A percentile compares a stretch with the other conserved stretches of the same genome.
These are phyloP conservation scores for Carallia pectinifolia DNA, from an alignment of 345 rosid genomes.

Conservation along the genomic window DNA sequence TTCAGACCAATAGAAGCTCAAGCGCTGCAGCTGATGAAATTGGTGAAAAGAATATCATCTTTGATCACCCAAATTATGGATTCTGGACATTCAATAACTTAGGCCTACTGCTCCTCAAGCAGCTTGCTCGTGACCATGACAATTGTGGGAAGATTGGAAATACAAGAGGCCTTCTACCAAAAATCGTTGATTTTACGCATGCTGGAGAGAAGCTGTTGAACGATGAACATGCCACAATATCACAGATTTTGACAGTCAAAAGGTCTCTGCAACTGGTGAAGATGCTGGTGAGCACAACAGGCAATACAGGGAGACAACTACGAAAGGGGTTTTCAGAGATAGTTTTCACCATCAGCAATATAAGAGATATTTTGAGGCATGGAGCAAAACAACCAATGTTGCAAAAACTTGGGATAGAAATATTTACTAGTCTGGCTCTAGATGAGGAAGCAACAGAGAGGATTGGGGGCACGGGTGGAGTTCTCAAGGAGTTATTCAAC, in stretches of 20 bases:
- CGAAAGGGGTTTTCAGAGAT: slow-evolving; percentile 81
- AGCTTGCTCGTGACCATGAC: slow-evolving; percentile 78
- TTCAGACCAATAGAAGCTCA: slow-evolving; percentile 50
- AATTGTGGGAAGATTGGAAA: slow-evolving; percentile 92
- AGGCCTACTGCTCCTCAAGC: slow-evolving; percentile 79
- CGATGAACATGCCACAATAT: slow-evolving; percentile 43
- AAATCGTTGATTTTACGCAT: slow-evolving; percentile 76
- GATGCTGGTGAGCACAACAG: slow-evolving; percentile 79
- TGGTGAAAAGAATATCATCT: slow-evolving; percentile 49
- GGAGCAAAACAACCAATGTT: slow-evolving; percentile 65
- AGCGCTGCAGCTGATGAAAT: slow-evolving; percentile 61
- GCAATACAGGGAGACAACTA: slow-evolving; percentile 66
- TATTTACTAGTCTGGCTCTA: slow-evolving; percentile 64
- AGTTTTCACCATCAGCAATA: slow-evolving; percentile 80
- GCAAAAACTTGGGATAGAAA: slow-evolving; percentile 75
- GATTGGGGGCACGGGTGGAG: slow-evolving; percentile 82
- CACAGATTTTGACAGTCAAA: slow-evolving; percentile 68
- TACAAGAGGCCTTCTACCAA: slow-evolving; percentile 78
- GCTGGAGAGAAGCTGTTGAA: slow-evolving; percentile 48
- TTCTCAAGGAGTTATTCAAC: slow-evolving; percentile 71
- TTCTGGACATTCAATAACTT: slow-evolving; percentile 74
- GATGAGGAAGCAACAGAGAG: slow-evolving; percentile 76
- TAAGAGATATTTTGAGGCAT: slow-evolving; percentile 64
- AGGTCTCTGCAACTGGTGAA: slow-evolving; percentile 77
- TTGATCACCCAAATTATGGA: slow-evolving; percentile 47